A percentile compares a stretch with the other conserved stretches of the same genome.
phyloP scores from a whole-genome alignment of 176 grass and related monocot genomes.

The Bromus sterilis region DNA sequence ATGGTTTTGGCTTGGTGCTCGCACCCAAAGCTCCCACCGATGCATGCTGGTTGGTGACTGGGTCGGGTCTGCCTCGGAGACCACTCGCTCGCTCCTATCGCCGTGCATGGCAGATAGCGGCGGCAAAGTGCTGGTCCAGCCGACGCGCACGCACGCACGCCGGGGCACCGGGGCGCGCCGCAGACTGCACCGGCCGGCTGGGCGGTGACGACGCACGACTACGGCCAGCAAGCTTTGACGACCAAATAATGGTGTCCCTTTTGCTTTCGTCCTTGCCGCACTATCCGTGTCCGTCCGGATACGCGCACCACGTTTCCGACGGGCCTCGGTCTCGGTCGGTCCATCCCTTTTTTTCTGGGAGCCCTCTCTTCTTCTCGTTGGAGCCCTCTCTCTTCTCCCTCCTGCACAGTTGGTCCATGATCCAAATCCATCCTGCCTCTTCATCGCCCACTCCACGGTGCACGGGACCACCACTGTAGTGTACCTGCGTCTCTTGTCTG shows the following conservation, averaged over 20 bases:
- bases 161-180: not conserved
- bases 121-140: not conserved
- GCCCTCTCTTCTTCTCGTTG: not conserved
- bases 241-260: constrained; percentile 7
- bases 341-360: not conserved
- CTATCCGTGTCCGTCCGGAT: not conserved
- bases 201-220: not conserved
- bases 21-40: too few relatives aligned
- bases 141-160: not conserved
- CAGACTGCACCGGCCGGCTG: not conserved
- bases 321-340: too few relatives aligned
- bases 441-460: not conserved
- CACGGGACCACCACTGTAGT: not conserved
- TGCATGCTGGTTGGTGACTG: too few relatives aligned
- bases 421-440: not conserved
- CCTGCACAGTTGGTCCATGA: not conserved
- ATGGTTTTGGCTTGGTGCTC: too few relatives aligned
- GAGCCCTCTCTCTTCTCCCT: not conserved
- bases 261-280: not conserved
- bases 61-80: not conserved
- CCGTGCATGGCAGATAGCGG: not conserved
- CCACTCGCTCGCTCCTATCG: not conserved
- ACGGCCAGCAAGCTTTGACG: not conserved
- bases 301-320: not conserved
- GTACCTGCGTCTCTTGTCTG: not conserved